phyloP scores from a whole-genome alignment of 345 rosid genomes.

The Linum usitatissimum region DNA sequence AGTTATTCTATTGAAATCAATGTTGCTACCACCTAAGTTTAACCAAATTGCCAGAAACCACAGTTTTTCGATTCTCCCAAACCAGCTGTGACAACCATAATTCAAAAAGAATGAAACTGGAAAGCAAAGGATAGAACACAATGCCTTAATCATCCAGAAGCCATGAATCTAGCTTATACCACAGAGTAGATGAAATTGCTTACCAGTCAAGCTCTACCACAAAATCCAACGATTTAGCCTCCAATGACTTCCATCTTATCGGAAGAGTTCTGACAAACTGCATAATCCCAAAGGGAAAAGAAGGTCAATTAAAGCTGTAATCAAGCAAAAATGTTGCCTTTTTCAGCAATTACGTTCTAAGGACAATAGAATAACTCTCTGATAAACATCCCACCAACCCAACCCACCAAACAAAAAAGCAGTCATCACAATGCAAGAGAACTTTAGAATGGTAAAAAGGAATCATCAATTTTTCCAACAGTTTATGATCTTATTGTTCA shows the following conservation, averaged over 20 bases:
- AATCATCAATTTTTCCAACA: not conserved
- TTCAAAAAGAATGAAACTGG: too few relatives aligned
- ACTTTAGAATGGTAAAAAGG: too few relatives aligned
- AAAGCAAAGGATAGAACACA: too few relatives aligned
- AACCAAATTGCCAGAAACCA: too few relatives aligned
- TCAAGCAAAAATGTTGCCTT: not conserved
- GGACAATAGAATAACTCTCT: not conserved
- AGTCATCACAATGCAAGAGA: not conserved
- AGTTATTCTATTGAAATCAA: too few relatives aligned
- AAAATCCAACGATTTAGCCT: slow-evolving; percentile 40
- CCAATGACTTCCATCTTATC: slow-evolving; percentile 59
- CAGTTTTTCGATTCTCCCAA: too few relatives aligned
- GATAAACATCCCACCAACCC: slow-evolving; percentile 14
- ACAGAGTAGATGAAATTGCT: not conserved
- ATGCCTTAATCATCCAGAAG: not conserved
- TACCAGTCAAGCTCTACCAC: slow-evolving; percentile 44
- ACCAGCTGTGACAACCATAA: too few relatives aligned
- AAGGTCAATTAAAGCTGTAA: not conserved
- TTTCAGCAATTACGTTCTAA: slow-evolving; percentile 4
- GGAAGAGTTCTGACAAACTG: slow-evolving; percentile 18
- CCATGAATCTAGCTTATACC: not conserved
- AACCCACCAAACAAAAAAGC: slow-evolving; percentile 9
- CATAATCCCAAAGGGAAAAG: slow-evolving; percentile 7
- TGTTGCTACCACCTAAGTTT: too few relatives aligned
- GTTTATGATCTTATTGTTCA: too few relatives aligned